Conservation (phyloP, 345 rosid genomes). For the Heritiera littoralis region DNA sequence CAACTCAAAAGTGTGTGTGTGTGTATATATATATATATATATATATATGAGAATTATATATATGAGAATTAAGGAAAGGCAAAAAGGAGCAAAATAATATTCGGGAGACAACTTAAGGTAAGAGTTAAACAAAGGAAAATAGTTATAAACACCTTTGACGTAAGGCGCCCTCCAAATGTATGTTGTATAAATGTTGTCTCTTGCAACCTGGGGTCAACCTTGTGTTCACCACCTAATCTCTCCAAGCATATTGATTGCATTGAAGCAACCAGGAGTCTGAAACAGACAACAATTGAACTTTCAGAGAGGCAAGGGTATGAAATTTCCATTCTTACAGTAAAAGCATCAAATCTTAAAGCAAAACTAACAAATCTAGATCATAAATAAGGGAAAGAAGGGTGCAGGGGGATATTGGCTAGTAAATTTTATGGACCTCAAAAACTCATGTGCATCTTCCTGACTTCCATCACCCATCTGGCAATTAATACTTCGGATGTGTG, state of each 20-base stretch:
- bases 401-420: background rate
- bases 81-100: conserved; percentile 6
- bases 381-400: conserved; percentile 2
- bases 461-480: conserved; percentile 81
- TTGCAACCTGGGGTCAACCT: conserved; percentile 65
- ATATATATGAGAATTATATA: too few relatives aligned
- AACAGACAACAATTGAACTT: conserved; percentile 21
- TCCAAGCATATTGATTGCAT: conserved; percentile 88
- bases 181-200: conserved; percentile 88
- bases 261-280: conserved; percentile 74
- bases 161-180: conserved; percentile 76
- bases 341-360: background rate
- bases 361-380: background rate
- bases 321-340: conserved; percentile 13
- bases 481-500: conserved; percentile 62
- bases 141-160: conserved; percentile 53
- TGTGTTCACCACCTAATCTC: conserved; percentile 73
- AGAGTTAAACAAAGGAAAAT: conserved; percentile 5
- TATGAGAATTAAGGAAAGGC: background rate
- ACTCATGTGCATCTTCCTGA: conserved; percentile 93
- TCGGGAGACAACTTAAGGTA: conserved; percentile 13
- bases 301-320: conserved; percentile 6
- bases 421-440: conserved; percentile 58
- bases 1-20: background rate
- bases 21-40: too few relatives aligned